Base-by-base conservation (phyloP, 306 rosid genomes). In the Quercus variabilis region DNA sequence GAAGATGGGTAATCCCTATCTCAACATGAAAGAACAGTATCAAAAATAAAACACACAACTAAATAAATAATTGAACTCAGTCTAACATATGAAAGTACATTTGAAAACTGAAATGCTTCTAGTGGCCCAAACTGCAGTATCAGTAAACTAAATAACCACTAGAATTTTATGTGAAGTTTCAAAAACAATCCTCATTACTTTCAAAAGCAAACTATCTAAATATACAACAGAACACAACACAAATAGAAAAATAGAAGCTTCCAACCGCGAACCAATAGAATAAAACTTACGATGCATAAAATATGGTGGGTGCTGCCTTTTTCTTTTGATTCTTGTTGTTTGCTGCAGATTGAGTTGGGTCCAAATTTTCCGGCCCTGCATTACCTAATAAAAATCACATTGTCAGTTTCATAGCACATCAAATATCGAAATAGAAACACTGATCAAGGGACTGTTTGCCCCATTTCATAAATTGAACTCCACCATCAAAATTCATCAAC, bases 221-320 rank as follows among this genome's bases (percentile, higher is more conserved):
- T 25, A 69, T 19, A 41, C 15, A 21, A 38, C 46, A 49, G 17
- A 49, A 12, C 17, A 46, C 54, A 46, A 63, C 19, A 25, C 11
- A 21, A 28, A 55, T 12, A 30, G 1, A 41, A 41, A 41, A 21
- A 20, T 5, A 51, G 3, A 74, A 67, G 62, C 3, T 31, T n/a
- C 5, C 28, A 70, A 74, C 67, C 19, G 69, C 63, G 56, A 46
- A 23, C 5, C 28, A 15, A 33, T 13, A 49, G 59, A 26, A 41
- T 73, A 71, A 43, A 80, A 88, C 97, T 65, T 74, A 94, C 97
- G 98, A 88, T 14, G 98, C 93, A 55, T 94, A 92, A 84, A 84
- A 92, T 83, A 94, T 92, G 78, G 89, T 83, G 1, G 97, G 97
- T 17, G 87, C 78, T 33, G 86, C 74, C 86, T 82, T 88, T 81